Percentiles rank a stretch among this genome's conserved stretches.
phyloP scores from a whole-genome alignment of 139 green algal species.

The Closterium sp. region DNA sequence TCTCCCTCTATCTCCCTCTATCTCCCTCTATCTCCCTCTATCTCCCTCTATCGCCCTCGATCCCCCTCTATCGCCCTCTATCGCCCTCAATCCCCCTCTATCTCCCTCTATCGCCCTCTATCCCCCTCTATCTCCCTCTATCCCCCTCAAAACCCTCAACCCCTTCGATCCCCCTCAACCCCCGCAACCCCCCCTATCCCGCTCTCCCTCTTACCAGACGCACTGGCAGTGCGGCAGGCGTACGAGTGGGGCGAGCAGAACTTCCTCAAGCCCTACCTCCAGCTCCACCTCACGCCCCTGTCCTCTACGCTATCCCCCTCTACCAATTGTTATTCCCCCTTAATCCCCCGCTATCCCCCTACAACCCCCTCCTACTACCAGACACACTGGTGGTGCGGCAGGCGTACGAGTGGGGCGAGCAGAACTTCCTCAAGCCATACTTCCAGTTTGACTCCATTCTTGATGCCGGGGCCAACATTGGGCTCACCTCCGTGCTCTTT shows the following conservation, averaged over 20 bases:
- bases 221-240: slow-evolving; percentile 7
- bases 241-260: background rate
- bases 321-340: no score
- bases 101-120: no score
- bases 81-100: background rate
- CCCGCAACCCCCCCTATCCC: background rate
- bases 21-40: background rate
- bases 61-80: background rate
- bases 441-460: slow-evolving; percentile 34
- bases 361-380: background rate
- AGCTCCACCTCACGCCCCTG: background rate
- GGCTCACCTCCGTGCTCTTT: slow-evolving; percentile 30
- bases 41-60: background rate
- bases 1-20: no score
- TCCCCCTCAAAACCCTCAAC: no score
- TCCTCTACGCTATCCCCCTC: background rate
- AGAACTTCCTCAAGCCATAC: slow-evolving; percentile 18
- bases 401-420: slow-evolving; percentile 15
- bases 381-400: slow-evolving; percentile 29
- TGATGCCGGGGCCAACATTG: slow-evolving; percentile 42
- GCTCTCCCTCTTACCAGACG: no score
- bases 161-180: no score
- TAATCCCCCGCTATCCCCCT: background rate
- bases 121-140: no score
- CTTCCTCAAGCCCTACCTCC: background rate